Evolutionary conservation across 306 rosid species (phyloP).

Genomic region (Vigna radiata): DNA sequence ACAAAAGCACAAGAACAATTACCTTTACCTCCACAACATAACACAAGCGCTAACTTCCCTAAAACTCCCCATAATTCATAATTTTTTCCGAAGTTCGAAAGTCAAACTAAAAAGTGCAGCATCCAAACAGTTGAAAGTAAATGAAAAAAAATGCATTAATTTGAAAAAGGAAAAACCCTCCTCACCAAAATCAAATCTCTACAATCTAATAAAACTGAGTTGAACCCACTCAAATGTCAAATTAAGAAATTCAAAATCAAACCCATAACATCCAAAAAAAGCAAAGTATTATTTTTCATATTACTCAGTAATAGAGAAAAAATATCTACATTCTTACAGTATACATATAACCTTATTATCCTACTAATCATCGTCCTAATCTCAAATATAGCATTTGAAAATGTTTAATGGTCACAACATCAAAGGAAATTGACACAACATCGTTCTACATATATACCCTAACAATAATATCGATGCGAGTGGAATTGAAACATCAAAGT

Average conservation of each 20-base stretch:
- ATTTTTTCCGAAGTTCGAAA: too few relatives aligned
- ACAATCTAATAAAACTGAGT: not conserved
- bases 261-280: not conserved
- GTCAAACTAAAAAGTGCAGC: not conserved
- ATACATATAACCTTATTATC: too few relatives aligned
- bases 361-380: too few relatives aligned
- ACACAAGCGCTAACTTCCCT: slow-evolving; percentile 7
- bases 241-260: not conserved
- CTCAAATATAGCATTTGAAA: too few relatives aligned
- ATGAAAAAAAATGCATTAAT: not conserved
- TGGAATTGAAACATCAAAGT: too few relatives aligned
- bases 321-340: too few relatives aligned
- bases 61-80: not conserved
- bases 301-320: too few relatives aligned
- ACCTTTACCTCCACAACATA: slow-evolving; percentile 4
- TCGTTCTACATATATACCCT: too few relatives aligned
- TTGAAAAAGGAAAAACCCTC: not conserved
- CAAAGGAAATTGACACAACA: too few relatives aligned
- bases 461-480: too few relatives aligned
- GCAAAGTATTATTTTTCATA: too few relatives aligned
- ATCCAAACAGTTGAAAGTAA: not conserved
- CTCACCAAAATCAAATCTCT: not conserved
- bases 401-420: too few relatives aligned
- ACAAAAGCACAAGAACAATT: not conserved
- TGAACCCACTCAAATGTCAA: not conserved